Evolutionary conservation across 108 stramenopile genomes (phyloP).

Genomic region (Cyclotella distinguenda): DNA sequence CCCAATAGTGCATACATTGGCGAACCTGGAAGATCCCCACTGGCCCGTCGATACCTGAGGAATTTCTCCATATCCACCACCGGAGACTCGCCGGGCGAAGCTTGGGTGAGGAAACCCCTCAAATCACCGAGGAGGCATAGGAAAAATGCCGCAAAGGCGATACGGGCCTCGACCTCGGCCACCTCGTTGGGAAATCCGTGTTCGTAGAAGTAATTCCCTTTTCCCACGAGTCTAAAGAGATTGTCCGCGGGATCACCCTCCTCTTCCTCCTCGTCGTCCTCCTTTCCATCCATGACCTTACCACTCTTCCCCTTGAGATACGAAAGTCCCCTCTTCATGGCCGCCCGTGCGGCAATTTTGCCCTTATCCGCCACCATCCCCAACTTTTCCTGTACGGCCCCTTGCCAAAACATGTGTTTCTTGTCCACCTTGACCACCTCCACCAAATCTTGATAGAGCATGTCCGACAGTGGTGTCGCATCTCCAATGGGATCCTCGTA

Average conservation of each 20-base stretch:
- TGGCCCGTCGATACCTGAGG: conserved; percentile 24
- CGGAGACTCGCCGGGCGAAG: conserved; percentile 25
- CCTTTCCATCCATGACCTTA: conserved; percentile 15
- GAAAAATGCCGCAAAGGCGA: conserved; percentile 48
- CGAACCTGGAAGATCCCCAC: conserved; percentile 37
- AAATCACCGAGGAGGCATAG: conserved; percentile 49
- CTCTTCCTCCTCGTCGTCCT: conserved; percentile 9
- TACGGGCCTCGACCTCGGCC: conserved; percentile 48
- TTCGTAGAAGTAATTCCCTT: conserved; percentile 38
- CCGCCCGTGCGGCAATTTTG: conserved; percentile 25
- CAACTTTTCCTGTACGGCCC: conserved; percentile 46
- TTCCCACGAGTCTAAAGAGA: conserved; percentile 26
- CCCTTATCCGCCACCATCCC: conserved; percentile 42
- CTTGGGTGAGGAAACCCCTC: conserved; percentile 34
- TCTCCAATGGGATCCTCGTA: conserved; percentile 37
- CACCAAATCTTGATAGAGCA: conserved; percentile 36
- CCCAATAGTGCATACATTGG: conserved; percentile 39
- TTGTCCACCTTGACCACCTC: conserved; percentile 31
- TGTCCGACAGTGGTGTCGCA: conserved; percentile 27
- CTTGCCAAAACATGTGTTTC: conserved; percentile 40
- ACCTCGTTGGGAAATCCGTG: conserved; percentile 36
- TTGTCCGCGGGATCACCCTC: conserved; percentile 13
- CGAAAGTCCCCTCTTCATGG: conserved; percentile 43
- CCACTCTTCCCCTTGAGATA: conserved; percentile 29
- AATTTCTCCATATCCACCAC: conserved; percentile 47